Base-by-base conservation (phyloP, 371 early-diverging fungal genomes). In the Smittium culicis region DNA sequence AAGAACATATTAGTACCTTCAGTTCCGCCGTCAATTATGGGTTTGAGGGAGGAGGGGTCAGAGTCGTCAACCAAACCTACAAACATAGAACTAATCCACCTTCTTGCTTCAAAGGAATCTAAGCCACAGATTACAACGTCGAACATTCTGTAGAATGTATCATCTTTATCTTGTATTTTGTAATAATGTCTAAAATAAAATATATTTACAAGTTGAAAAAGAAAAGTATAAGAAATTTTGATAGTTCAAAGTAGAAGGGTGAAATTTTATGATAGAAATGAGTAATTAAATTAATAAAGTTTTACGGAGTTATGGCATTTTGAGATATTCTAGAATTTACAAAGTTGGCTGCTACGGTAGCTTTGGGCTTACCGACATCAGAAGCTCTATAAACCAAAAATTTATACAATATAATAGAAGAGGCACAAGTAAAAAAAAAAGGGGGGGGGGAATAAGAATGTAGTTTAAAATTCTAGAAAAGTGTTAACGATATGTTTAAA, bases 21-120 rank as follows among this genome's bases (percentile, higher is more conserved):
- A 1, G 95, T 96, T 14, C 98, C 98, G 5, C 98, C 98, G 67
- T 97, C 98, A 66, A 97, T 87, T 60, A 96, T 79, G 11, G 92
- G 92, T 70, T 86, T 96, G 67, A 90, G 73, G 1, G 84, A 80
- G 24, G 80, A 80, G 0, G 85, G 82, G 66, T 83, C 79, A 2
- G 87, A 88, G 27, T 79, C 79, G 45, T 90, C 90, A 5, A 80
- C 83, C 83, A 94, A 85, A 5, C 82, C 80, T 25, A 89, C 78
- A 27, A 94, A 64, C 29, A 87, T 91, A 2, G 93, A 91, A 73
- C 95, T 97, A 45, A 96, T 93, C 98, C 98, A 97, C 61, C 96
- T 84, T 33, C 98, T 83, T 0, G 98, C 96, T 70, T 94, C 95
- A 5, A 97, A 87, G 0, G 90, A 90, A 73, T 97, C 98, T 70